phyloP scores from a whole-genome alignment of 1,284 basidiomycete genomes.

The Trichosporon coremiiforme region DNA sequence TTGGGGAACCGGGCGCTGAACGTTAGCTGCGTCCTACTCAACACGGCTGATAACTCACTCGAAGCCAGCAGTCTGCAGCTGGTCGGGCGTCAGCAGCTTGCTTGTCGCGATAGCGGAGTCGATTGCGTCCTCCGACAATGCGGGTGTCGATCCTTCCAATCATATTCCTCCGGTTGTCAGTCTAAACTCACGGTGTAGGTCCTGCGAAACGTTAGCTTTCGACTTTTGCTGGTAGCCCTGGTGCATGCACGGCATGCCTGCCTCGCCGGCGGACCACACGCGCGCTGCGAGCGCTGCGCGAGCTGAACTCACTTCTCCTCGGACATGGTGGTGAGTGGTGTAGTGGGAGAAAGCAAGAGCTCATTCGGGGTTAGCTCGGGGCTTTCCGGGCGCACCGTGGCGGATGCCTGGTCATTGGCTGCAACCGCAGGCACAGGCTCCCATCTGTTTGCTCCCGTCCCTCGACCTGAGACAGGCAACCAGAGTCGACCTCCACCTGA shows the following conservation, averaged over 20 bases:
- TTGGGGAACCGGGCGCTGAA: slow-evolving; percentile 86
- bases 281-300: background rate
- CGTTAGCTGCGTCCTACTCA: background rate
- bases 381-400: slow-evolving; percentile 25
- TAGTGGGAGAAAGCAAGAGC: slow-evolving; percentile 22
- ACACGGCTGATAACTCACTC: slow-evolving; percentile 47
- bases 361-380: slow-evolving; percentile 25
- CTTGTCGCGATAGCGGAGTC: background rate
- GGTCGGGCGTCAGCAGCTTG: slow-evolving; percentile 1
- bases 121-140: background rate
- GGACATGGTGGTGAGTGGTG: slow-evolving; percentile 40
- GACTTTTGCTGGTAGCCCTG: slow-evolving; percentile 15
- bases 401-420: slow-evolving; percentile 11
- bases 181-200: slow-evolving; percentile 51
- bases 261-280: background rate
- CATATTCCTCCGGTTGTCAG: slow-evolving; percentile 9
- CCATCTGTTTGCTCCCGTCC: slow-evolving; percentile 9
- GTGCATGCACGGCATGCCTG: background rate
- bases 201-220: slow-evolving; percentile 34
- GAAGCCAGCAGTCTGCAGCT: slow-evolving; percentile 59
- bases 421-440: background rate
- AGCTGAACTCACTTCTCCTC: slow-evolving; percentile 48
- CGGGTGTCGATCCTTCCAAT: background rate
- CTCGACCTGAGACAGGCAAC: background rate
- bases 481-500: background rate